These are phyloP conservation scores for Petrea volubilis DNA, from an alignment of 257 asterid genomes.

Conservation along the genomic window DNA sequence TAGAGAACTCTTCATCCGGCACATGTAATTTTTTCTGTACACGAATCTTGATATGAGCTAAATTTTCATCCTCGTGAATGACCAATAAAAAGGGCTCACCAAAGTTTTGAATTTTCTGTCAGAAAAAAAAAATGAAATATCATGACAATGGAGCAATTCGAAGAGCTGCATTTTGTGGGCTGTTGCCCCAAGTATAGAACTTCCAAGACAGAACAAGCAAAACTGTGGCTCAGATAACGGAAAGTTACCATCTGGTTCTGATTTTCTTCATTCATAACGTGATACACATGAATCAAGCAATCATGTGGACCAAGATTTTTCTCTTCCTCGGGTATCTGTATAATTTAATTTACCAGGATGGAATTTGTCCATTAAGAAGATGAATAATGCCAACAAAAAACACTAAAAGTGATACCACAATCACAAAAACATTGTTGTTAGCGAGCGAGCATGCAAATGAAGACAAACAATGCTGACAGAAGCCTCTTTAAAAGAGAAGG, in stretches of 20 bases:
- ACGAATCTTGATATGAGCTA: constrained; percentile 48
- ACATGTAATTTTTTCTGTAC: constrained; percentile 54
- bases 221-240: constrained; percentile 6
- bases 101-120: constrained; percentile 55
- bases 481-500: neutral
- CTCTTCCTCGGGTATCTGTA: constrained; percentile 58
- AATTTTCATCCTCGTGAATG: constrained; percentile 48
- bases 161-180: constrained; percentile 11
- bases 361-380: constrained; percentile 3
- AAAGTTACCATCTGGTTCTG: constrained; percentile 54
- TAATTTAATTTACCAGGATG: constrained; percentile 1
- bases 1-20: constrained; percentile 58
- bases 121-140: constrained; percentile 20
- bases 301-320: constrained; percentile 35
- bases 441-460: constrained; percentile 3
- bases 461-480: neutral
- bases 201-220: neutral
- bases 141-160: neutral
- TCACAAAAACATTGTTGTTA: neutral
- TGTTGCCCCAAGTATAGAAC: neutral
- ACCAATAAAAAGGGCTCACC: constrained; percentile 61
- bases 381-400: neutral
- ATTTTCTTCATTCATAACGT: constrained; percentile 44
- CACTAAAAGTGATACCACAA: constrained; percentile 1
- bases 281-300: constrained; percentile 63